Evolutionary conservation across 495 filamentous ascomycete species (phyloP), one percentile per base, ranked within the genome.

Genomic region (Penicillium ochrochloron): DNA sequence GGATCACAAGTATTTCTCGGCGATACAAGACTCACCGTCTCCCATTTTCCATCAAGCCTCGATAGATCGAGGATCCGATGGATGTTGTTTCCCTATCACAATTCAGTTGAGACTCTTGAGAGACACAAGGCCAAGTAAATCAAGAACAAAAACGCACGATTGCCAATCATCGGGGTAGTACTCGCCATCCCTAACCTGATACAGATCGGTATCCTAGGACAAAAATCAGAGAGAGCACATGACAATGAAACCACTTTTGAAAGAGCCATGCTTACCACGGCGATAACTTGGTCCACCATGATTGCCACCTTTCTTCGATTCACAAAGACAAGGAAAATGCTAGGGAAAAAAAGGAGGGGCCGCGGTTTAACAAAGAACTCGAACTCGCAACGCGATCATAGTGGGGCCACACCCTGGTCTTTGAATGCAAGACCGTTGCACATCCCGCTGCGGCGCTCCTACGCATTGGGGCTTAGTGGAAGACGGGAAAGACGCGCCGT

Each of bases 81-180:
- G 57, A 51, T 12, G 29, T 60, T 2, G 57, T 60, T 37, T 60
- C 57, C 57, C 57, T 60, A 35, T 8, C 1, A 10, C 12, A 10
- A 9, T 34, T 9, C 27, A n/a, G 25, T 34, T 33, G 5, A 33
- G 12, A 54, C 5, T 12, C 12, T 17, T 3, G 19, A 14, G 12
- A 50, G 41, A 21, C 12, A 29, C 27, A 8, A 29, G 50, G 19
- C 5, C 21, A 12, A 10, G 9, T 31, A 60, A 0, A 31, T 25
- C 14, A 7, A 19, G 8, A 19, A 27, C 14, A 23, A 15, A 9
- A 7, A 51, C 42, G 10, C 44, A 60, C 57, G 57, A 60, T 12
- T 60, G 57, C 57, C 57, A 60, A 37, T 60, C 57, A 50, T 50
- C 57, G 7, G 57, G 57, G 44, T 48, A 48, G 19, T 37, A 48